Evolutionary conservation across 1,139 yeast species (phyloP).

Genomic region (Arxiozyma bovina): DNA sequence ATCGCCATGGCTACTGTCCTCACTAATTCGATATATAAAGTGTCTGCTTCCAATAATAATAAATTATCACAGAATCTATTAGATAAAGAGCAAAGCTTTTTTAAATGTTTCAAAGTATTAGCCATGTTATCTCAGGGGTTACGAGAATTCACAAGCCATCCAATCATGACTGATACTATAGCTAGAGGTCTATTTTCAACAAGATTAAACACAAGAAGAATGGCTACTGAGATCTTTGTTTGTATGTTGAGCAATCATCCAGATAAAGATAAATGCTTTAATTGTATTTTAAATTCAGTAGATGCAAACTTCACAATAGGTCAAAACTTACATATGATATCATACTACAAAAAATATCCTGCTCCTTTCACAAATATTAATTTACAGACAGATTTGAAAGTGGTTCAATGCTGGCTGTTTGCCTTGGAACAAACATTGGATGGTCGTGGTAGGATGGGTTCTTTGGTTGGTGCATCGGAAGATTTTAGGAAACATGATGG

Average conservation of each 20-base stretch:
- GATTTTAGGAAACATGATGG: constrained; percentile 54
- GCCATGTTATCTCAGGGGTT: constrained; percentile 51
- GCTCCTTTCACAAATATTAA: constrained; percentile 15
- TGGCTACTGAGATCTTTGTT: constrained; percentile 69
- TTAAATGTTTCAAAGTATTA: constrained; percentile 55
- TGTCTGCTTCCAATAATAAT: constrained; percentile 17
- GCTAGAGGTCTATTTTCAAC: constrained; percentile 53
- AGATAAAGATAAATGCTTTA: constrained; percentile 34
- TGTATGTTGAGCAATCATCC: constrained; percentile 40
- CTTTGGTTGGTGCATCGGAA: constrained; percentile 89
- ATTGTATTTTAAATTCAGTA: constrained; percentile 17
- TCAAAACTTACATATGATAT: constrained; percentile 49
- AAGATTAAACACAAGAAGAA: constrained; percentile 62
- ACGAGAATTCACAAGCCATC: constrained; percentile 44
- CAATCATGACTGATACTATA: constrained; percentile 48
- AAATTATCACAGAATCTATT: constrained; percentile 31
- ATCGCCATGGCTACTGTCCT: constrained; percentile 63
- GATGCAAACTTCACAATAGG: constrained; percentile 22
- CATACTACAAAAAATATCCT: constrained; percentile 15
- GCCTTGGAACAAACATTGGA: constrained; percentile 66
- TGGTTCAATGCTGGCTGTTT: constrained; percentile 81
- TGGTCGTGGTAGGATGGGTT: constrained; percentile 84
- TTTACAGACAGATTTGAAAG: constrained; percentile 35
- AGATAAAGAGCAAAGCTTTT: constrained; percentile 51
- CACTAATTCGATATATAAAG: constrained; percentile 33